Conservation (phyloP, 805 yeast genomes). For the Yarrowia osloensis region DNA sequence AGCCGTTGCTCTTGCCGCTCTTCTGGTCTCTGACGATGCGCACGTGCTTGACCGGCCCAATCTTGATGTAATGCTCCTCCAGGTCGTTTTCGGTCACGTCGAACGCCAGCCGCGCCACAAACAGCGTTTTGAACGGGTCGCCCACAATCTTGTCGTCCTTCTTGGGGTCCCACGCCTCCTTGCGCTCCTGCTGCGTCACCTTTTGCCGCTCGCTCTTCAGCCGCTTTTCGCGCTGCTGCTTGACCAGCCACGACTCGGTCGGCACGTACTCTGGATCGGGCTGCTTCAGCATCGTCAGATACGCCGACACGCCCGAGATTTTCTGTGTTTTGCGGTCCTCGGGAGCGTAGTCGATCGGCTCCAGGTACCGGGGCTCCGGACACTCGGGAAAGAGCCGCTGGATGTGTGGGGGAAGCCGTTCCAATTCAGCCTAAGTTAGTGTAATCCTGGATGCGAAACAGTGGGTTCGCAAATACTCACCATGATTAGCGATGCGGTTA, state of each 20-base stretch:
- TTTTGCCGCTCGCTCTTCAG: conserved; percentile 37
- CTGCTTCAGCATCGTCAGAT: conserved; percentile 40
- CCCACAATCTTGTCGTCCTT: conserved; percentile 59
- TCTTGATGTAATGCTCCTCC: conserved; percentile 59
- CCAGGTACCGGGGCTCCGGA: conserved; percentile 55
- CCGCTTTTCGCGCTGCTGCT: conserved; percentile 39
- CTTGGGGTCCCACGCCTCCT: conserved; percentile 54
- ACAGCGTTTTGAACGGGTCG: conserved; percentile 78
- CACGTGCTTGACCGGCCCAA: conserved; percentile 68
- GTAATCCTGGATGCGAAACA: background rate
- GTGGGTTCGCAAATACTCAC: background rate
- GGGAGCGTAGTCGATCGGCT: conserved; percentile 54
- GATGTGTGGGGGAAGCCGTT: conserved; percentile 48
- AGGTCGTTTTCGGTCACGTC: conserved; percentile 66
- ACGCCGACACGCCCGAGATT: conserved; percentile 51
- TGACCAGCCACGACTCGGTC: conserved; percentile 43
- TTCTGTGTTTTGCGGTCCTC: conserved; percentile 51
- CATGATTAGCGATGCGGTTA: background rate
- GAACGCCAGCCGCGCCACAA: conserved; percentile 73
- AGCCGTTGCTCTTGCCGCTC: conserved; percentile 66
- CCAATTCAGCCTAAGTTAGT: conserved; percentile 44
- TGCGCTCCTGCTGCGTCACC: conserved; percentile 44
- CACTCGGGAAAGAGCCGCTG: conserved; percentile 58
- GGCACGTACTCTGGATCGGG: conserved; percentile 38
- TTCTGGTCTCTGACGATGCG: conserved; percentile 59